Percentiles rank a stretch among this genome's conserved stretches.
phyloP scores from a whole-genome alignment of 2,329 filamentous ascomycete species.

The Pseudocercospora macadamiae region DNA sequence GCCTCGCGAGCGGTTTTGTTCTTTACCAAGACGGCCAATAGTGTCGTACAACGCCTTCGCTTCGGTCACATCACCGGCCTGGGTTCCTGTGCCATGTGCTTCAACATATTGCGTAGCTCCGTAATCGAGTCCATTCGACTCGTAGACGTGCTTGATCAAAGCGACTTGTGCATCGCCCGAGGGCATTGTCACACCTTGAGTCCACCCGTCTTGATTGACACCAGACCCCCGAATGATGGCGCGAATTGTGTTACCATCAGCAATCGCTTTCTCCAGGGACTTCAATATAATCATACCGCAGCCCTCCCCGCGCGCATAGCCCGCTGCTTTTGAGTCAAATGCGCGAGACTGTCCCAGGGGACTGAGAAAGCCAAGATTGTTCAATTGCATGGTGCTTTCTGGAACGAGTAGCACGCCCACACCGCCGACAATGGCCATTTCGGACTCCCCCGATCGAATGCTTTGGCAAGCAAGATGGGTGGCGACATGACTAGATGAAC shows the following conservation, averaged over 20 bases:
- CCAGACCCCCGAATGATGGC: slow-evolving; percentile 40
- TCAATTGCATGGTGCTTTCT: background rate
- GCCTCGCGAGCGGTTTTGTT: background rate
- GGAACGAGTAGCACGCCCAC: background rate
- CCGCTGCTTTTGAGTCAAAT: slow-evolving; percentile 40
- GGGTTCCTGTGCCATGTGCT: slow-evolving; percentile 35
- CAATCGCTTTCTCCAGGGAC: slow-evolving; percentile 6
- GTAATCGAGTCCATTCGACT: background rate
- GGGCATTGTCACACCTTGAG: slow-evolving; percentile 36
- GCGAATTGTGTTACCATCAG: slow-evolving; percentile 27
- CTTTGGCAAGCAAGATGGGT: slow-evolving; percentile 36
- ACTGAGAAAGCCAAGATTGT: background rate
- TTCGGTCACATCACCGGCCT: slow-evolving; percentile 22
- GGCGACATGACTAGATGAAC: slow-evolving; percentile 30
- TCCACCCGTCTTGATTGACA: slow-evolving; percentile 42
- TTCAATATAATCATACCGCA: slow-evolving; percentile 1
- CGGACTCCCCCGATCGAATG: slow-evolving; percentile 30
- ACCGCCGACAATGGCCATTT: background rate
- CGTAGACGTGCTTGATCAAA: background rate
- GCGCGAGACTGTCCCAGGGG: background rate
- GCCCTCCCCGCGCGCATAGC: slow-evolving; percentile 11
- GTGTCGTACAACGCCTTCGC: slow-evolving; percentile 6
- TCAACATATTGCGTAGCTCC: slow-evolving; percentile 31
- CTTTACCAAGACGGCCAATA: background rate
- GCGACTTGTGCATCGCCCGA: slow-evolving; percentile 16